phyloP scores from a whole-genome alignment of 306 rosid species.

The Crotalaria pallida region DNA sequence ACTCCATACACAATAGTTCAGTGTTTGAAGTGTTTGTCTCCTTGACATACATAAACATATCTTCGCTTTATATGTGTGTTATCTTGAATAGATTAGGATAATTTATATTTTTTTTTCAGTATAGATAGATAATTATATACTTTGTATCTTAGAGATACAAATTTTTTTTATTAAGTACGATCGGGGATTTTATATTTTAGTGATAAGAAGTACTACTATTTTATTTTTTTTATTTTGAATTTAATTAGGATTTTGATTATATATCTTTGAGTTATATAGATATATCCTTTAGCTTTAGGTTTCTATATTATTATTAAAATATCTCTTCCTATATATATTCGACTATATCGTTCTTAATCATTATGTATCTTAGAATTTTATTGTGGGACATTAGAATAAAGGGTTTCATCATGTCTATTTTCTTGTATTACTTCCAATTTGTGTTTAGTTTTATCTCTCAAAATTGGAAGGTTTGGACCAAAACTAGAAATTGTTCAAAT shows the following conservation, averaged over 20 bases:
- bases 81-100: neutral
- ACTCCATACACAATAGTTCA: neutral
- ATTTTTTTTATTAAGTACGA: too few species aligned
- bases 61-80: neutral
- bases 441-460: neutral
- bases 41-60: neutral
- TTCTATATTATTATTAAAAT: too few species aligned
- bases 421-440: neutral
- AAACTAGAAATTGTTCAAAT: neutral
- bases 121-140: neutral
- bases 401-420: neutral
- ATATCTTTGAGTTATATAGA: too few species aligned
- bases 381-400: neutral
- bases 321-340: too few species aligned
- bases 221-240: too few species aligned
- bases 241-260: too few species aligned
- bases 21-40: neutral
- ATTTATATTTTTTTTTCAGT: too few species aligned
- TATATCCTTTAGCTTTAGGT: too few species aligned
- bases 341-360: too few species aligned
- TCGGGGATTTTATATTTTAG: too few species aligned
- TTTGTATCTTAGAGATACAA: too few species aligned
- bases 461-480: constrained; percentile 16
- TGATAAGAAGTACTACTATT: neutral
- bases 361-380: neutral